phyloP scores from a whole-genome alignment of 2,329 filamentous ascomycete genomes.

The Lasiodiplodia theobromae region DNA sequence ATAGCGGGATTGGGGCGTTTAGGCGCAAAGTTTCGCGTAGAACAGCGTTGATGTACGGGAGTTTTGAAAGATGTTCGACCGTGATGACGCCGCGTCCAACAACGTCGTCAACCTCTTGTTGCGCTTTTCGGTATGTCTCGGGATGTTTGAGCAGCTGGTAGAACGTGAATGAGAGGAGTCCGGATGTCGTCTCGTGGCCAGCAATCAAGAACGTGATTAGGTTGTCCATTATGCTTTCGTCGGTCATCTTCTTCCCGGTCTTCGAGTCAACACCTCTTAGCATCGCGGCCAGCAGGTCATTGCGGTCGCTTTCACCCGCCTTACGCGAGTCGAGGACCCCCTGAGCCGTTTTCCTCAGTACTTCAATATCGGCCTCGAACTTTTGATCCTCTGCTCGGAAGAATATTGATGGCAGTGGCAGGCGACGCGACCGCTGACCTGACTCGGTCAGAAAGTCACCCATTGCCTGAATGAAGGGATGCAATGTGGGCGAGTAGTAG shows the following conservation, averaged over 20 bases:
- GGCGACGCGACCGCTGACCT: constrained; percentile 50
- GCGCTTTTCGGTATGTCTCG: constrained; percentile 64
- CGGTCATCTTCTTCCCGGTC: constrained; percentile 70
- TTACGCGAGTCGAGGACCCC: no score
- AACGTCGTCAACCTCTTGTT: constrained; percentile 72
- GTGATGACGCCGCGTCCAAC: constrained; percentile 65
- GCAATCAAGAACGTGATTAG: constrained; percentile 71
- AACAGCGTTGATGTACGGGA: constrained; percentile 71
- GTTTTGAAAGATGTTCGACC: constrained; percentile 67
- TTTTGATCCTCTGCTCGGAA: neutral
- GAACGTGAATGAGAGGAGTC: constrained; percentile 69
- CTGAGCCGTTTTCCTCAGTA: neutral
- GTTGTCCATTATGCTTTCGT: constrained; percentile 71
- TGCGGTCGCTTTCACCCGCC: neutral
- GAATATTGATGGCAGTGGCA: neutral
- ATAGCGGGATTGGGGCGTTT: neutral
- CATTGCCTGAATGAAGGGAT: constrained; percentile 76
- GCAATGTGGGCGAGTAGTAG: constrained; percentile 72
- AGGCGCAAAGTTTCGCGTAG: constrained; percentile 72
- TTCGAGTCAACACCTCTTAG: constrained; percentile 70
- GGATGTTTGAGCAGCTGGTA: constrained; percentile 72
- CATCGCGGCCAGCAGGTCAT: constrained; percentile 73
- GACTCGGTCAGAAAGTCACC: constrained; percentile 65
- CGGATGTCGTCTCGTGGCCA: constrained; percentile 75
- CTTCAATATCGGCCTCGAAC: neutral